Base-by-base conservation (phyloP, 2,329 filamentous ascomycete species). In the Colletotrichum phormii region DNA sequence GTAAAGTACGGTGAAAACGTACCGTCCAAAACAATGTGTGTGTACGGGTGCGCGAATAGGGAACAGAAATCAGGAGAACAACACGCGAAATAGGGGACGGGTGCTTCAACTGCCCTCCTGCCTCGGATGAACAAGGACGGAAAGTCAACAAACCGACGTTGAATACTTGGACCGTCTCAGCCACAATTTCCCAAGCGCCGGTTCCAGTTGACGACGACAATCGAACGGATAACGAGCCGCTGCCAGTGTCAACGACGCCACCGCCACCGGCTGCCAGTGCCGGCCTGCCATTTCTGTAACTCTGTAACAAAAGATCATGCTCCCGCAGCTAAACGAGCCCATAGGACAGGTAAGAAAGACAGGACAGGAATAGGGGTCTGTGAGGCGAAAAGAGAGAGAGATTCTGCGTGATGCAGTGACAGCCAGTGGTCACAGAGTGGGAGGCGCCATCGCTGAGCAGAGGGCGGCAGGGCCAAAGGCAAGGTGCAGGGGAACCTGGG, bases 401-500 rank as follows among this genome's bases (percentile, higher is more conserved):
- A 49, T 49, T 49, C 42, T 49, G 42, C 42, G 18, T 11, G 42
- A 7, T 49, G 42, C 42, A 49, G 42, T 49, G 42, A 49, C 42
- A 49, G 37, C 37, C 37, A 42, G 37, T 42, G 7, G 37, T 49
- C 3, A n/a, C 18, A 49, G 15, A 49, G 18, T 22, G 42, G 42
- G 42, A 49, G 18, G 18, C 18, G 18, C 42, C 37, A 42, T 42
- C 12, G 37, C 5, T 42, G 13, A 42, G 37, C 54, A 59, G 18
- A 37, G 62, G 46, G 22, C 42, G 15, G 9, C 18, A 55, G 24
- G 29, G 26, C 42, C 60, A 24, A 15, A 55, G 49, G 33, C 35
- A 66, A 12, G 46, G 55, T 33, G 61, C 49, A 49, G 68, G 68
- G 64, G 46, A 54, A 54, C 51, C 51, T 54, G 33, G 51, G 51